These are phyloP conservation scores for Capsella rubella DNA, from an alignment of 441 rosid species.

Conservation along the genomic window DNA sequence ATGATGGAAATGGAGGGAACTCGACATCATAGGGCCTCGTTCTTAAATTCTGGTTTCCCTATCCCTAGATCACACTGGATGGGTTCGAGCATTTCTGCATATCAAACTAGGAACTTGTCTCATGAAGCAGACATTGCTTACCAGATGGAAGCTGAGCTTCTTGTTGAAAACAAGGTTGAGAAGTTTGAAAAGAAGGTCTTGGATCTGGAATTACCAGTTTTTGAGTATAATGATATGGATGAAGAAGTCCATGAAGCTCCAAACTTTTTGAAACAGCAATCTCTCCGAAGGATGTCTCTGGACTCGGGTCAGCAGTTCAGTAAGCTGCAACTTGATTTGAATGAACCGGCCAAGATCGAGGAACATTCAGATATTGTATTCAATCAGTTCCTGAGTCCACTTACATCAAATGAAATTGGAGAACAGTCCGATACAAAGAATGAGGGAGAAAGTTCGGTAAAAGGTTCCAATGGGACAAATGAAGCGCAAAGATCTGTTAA, in stretches of 20 bases:
- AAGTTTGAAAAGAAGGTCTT: conserved; percentile 59
- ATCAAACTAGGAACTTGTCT: conserved; percentile 35
- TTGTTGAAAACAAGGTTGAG: conserved; percentile 42
- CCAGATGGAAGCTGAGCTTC: conserved; percentile 34
- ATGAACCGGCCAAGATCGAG: conserved; percentile 53
- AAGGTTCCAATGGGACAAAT: conserved; percentile 32
- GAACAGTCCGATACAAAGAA: conserved; percentile 34
- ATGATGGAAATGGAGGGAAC: conserved; percentile 61
- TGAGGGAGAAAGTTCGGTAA: conserved; percentile 40
- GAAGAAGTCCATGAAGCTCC: conserved; percentile 36
- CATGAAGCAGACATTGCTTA: conserved; percentile 22
- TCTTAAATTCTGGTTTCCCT: conserved; percentile 42
- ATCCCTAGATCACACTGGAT: conserved; percentile 30
- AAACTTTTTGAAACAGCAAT: conserved; percentile 31
- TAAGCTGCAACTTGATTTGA: conserved; percentile 55
- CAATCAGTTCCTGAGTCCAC: conserved; percentile 38
- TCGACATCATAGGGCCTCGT: conserved; percentile 30
- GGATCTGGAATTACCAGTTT: conserved; percentile 71
- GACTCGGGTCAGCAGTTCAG: conserved; percentile 35
- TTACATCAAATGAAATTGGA: conserved; percentile 15
- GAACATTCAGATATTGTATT: conserved; percentile 44
- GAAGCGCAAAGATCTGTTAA: conserved; percentile 36
- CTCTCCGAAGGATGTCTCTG: background rate
- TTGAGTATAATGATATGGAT: conserved; percentile 50
- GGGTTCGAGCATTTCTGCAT: conserved; percentile 43